Conservation (phyloP, 768 basidiomycete species). For the Asterophora parasitica region DNA sequence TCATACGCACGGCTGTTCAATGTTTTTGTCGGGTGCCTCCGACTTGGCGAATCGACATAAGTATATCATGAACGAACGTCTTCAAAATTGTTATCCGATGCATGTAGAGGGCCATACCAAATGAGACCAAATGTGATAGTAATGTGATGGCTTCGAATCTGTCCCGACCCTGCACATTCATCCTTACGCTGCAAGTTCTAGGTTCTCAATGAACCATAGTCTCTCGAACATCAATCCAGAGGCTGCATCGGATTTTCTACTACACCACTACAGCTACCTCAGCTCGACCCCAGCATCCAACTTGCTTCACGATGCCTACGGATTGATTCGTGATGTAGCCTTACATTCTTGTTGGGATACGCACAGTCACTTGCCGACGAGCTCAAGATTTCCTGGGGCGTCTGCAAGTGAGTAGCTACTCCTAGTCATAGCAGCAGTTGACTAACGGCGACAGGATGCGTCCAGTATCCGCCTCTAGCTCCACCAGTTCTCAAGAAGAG, state of each 20-base stretch:
- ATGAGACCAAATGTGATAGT: too few relatives aligned
- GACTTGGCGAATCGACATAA: too few relatives aligned
- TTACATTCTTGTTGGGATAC: slow-evolving; percentile 1
- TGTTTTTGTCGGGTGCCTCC: too few relatives aligned
- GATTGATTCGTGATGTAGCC: slow-evolving; percentile 3
- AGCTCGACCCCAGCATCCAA: background rate
- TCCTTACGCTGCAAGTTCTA: background rate
- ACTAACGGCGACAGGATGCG: slow-evolving; percentile 2
- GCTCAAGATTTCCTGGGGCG: background rate
- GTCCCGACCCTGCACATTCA: too few relatives aligned
- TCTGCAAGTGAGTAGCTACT: slow-evolving; percentile 2
- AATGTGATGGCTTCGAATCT: too few relatives aligned
- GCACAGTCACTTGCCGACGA: background rate
- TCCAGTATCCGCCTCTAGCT: slow-evolving; percentile 8
- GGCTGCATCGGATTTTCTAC: slow-evolving; percentile 1
- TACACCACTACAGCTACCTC: slow-evolving; percentile 7
- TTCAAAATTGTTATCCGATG: too few relatives aligned
- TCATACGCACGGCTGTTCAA: too few relatives aligned
- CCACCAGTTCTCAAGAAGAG: background rate
- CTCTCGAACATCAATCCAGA: background rate
- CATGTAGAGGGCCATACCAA: too few relatives aligned
- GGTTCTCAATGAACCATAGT: background rate
- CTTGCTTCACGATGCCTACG: slow-evolving; percentile 1
- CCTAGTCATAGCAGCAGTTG: background rate
- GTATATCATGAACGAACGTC: too few relatives aligned